Conservation (phyloP, 2,329 filamentous ascomycete genomes). For the Venturia asperata region DNA sequence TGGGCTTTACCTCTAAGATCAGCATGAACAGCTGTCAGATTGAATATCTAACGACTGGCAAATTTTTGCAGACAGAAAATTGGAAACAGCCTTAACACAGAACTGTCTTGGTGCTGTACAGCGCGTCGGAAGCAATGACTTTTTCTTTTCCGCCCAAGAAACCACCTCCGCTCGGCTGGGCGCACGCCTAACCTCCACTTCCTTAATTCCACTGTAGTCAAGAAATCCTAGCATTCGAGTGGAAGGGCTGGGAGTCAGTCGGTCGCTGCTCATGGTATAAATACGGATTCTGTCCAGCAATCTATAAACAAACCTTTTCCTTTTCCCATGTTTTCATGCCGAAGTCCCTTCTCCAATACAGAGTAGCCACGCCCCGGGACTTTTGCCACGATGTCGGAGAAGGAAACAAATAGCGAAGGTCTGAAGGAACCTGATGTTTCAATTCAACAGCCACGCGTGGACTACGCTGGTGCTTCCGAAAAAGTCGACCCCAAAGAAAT, state of each 20-base stretch:
- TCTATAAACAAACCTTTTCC: too few relatives aligned
- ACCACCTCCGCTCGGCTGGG: not conserved
- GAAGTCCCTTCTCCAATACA: not conserved
- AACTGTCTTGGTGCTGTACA: too few relatives aligned
- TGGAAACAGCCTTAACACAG: too few relatives aligned
- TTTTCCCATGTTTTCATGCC: not conserved
- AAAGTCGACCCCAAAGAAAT: slow-evolving; percentile 32
- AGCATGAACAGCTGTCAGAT: too few relatives aligned
- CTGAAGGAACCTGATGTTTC: not conserved
- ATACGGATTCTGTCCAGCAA: not conserved
- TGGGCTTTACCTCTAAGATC: too few relatives aligned
- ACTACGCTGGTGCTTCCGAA: slow-evolving; percentile 31
- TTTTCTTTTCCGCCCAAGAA: not conserved
- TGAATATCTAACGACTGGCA: too few relatives aligned
- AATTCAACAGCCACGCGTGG: slow-evolving; percentile 15
- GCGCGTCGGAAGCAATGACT: too few relatives aligned
- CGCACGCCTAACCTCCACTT: not conserved
- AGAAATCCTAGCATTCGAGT: not conserved
- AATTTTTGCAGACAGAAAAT: too few relatives aligned
- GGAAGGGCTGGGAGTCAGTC: not conserved
- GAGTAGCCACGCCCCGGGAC: too few relatives aligned
- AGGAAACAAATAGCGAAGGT: not conserved
- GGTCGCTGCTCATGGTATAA: not conserved
- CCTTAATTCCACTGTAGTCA: not conserved
- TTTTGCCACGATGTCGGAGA: not conserved